These are phyloP conservation scores for Starmerella gropengiesseri DNA, from an alignment of 805 yeast genomes.

Conservation along the genomic window DNA sequence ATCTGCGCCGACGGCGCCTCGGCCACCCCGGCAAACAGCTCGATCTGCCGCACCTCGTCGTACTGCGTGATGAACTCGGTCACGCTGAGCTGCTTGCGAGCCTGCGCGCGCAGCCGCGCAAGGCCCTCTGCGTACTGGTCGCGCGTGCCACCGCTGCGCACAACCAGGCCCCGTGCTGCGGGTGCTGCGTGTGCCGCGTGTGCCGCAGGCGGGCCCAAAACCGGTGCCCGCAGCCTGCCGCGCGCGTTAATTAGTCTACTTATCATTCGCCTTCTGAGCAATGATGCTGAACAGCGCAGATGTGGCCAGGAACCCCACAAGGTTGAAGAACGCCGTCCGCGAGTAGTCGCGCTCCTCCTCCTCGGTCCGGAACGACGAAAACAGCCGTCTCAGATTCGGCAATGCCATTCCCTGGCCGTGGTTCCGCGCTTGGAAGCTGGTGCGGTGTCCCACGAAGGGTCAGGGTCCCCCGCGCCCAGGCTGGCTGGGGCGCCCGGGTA, in stretches of 20 bases:
- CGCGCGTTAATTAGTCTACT: slow-evolving; percentile 2
- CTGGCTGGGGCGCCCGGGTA: too few relatives aligned
- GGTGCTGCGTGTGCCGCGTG: too few relatives aligned
- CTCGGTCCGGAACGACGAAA: slow-evolving; percentile 72
- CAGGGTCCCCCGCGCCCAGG: too few relatives aligned
- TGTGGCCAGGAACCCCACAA: slow-evolving; percentile 69
- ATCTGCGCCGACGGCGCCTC: not conserved
- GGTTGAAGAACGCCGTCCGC: slow-evolving; percentile 50
- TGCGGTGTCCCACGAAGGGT: too few relatives aligned
- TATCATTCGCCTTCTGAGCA: slow-evolving; percentile 42
- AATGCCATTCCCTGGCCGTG: slow-evolving; percentile 36
- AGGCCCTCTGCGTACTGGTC: not conserved
- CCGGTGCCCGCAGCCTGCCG: too few relatives aligned
- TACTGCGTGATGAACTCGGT: slow-evolving; percentile 19
- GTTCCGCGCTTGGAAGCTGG: too few relatives aligned
- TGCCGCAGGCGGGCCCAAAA: too few relatives aligned
- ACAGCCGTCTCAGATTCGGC: slow-evolving; percentile 66
- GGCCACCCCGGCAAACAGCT: slow-evolving; percentile 1
- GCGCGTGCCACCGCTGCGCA: not conserved
- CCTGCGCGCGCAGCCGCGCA: not conserved
- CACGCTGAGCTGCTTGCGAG: slow-evolving; percentile 7
- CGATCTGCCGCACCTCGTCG: slow-evolving; percentile 14
- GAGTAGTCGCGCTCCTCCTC: slow-evolving; percentile 74
- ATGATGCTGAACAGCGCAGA: slow-evolving; percentile 73
- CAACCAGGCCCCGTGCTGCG: not conserved